Evolutionary conservation across 768 basidiomycete species (phyloP).

Genomic region (Psilocybe tampanensis): DNA sequence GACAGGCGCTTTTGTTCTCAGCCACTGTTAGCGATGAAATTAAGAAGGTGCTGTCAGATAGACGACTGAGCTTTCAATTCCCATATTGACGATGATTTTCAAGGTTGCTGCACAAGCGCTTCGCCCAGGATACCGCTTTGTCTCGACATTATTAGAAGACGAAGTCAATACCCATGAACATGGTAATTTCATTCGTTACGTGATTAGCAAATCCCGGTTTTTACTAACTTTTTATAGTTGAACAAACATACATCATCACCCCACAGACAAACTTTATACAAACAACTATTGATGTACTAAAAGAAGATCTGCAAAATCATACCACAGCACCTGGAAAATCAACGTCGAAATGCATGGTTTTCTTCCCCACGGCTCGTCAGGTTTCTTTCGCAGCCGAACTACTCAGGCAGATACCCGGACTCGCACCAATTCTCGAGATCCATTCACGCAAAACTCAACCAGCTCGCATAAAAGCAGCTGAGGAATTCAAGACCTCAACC

Average conservation of each 20-base stretch:
- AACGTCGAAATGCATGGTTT: conserved; percentile 53
- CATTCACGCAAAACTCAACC: conserved; percentile 59
- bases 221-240: conserved; percentile 29
- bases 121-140: conserved; percentile 41
- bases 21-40: conserved; percentile 78
- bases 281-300: conserved; percentile 40
- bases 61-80: too few species aligned
- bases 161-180: conserved; percentile 66
- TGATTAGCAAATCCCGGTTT: background rate
- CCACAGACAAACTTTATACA: conserved; percentile 45
- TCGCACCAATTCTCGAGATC: conserved; percentile 51
- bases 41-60: conserved; percentile 40
- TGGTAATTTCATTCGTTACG: conserved; percentile 33
- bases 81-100: background rate
- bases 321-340: conserved; percentile 23
- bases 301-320: conserved; percentile 26
- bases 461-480: conserved; percentile 48
- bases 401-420: conserved; percentile 27
- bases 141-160: conserved; percentile 59
- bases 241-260: conserved; percentile 47
- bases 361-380: conserved; percentile 69
- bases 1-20: conserved; percentile 72
- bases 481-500: conserved; percentile 46
- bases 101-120: conserved; percentile 24
- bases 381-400: conserved; percentile 43